Conservation (phyloP, 116 monocot species). For the Dioscorea cayenensis region DNA sequence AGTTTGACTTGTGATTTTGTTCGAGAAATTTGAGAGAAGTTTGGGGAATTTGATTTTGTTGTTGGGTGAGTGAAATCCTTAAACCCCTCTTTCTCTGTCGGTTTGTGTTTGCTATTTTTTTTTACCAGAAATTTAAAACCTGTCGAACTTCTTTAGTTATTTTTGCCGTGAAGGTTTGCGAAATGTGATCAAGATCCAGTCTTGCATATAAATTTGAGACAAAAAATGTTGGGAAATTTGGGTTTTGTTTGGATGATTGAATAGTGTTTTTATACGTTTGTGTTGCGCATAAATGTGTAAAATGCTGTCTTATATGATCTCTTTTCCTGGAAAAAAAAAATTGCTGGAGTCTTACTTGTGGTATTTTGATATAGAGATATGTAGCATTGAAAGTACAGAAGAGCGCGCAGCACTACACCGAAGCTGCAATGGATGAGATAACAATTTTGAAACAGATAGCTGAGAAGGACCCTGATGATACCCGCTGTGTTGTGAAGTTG, state of each 20-base stretch:
- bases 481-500: conserved; percentile 85
- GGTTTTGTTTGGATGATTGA: too few relatives aligned
- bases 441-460: conserved; percentile 95
- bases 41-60: too few relatives aligned
- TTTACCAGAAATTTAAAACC: too few relatives aligned
- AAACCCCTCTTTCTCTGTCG: too few relatives aligned
- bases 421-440: conserved; percentile 98
- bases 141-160: too few relatives aligned
- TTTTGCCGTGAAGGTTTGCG: too few relatives aligned
- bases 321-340: neutral
- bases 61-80: too few relatives aligned
- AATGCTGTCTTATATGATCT: neutral
- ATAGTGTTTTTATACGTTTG: neutral
- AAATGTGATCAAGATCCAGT: too few relatives aligned
- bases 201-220: too few relatives aligned
- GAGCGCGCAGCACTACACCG: conserved; percentile 96
- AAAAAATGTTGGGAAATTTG: too few relatives aligned
- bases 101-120: too few relatives aligned
- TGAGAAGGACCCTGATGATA: conserved; percentile 68
- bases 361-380: conserved; percentile 47
- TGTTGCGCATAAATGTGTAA: neutral
- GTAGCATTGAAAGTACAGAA: conserved; percentile 99
- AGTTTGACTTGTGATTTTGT: neutral
- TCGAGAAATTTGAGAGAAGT: too few relatives aligned
- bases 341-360: neutral